Evolutionary conservation across 129 eudicot genomes (phyloP), one percentile per base, ranked within the genome.

Genomic region (Tagetes patula): DNA sequence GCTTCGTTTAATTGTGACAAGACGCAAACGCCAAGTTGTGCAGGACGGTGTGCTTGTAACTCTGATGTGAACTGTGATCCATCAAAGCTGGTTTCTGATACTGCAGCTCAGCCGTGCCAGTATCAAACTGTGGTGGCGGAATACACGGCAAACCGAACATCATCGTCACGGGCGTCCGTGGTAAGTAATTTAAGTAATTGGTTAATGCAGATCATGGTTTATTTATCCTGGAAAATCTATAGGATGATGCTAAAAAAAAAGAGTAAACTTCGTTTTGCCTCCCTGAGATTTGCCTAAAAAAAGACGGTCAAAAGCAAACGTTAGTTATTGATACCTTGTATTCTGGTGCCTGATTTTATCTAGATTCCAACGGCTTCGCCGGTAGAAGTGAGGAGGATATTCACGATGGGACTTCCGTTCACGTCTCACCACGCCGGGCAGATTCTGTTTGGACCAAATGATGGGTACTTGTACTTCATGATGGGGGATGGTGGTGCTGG

Each of bases 31-130:
- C 84, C 91, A 8, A 82, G 79, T 9, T 92, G 96, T 69, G 80
- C 79, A 0, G 98, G 98, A 38, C 84, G 96, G 67, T 92, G 98
- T 77, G 82, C 96, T 2, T 89, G 96, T 70, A 92, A 92, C 59
- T 92, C 96, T 6, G 98, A 89, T 12, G 95, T 89, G 63, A 60
- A 87, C 4, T 92, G 96, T 81, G 98, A 92, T 68, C 98, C 98
- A 30, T 84, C 96, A 8, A 77, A 82, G 79, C 55, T 92, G n/a
- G 59, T 45, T 8, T 30, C 81, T 0, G 91, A 87, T 70, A 76
- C 70, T 30, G 85, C 90, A 31, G 85, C 96, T 39, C 79, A 73
- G 52, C 98, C 96, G 6, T 92, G 98, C 73, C 96, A 89, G 62
- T 87, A 77, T 78, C 94, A 87, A 58, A 82, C 75, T 47, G 98